phyloP scores from a whole-genome alignment of 1,284 basidiomycete species.

The Ceratobasidium sp. region DNA sequence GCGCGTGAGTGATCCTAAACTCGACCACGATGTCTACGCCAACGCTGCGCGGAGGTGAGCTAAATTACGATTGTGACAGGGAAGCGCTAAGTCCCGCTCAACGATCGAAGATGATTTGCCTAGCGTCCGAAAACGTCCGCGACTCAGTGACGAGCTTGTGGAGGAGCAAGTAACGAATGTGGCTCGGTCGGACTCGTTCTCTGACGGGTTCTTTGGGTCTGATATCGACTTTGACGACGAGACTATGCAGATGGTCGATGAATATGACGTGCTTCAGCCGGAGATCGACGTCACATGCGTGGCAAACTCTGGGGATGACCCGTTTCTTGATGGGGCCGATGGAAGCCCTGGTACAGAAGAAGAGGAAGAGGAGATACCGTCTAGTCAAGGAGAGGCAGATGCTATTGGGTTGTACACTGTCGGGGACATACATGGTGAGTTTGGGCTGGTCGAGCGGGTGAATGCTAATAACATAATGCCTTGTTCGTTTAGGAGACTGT shows the following conservation, averaged over 20 bases:
- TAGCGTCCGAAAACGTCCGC: constrained; percentile 26
- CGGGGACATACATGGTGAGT: constrained; percentile 14
- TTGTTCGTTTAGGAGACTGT: constrained; percentile 1
- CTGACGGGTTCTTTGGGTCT: constrained; percentile 37
- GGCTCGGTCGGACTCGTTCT: constrained; percentile 36
- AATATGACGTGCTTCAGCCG: constrained; percentile 33
- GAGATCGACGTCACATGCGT: constrained; percentile 7
- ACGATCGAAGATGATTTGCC: constrained; percentile 8
- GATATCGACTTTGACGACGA: constrained; percentile 41
- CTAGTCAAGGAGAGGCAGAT: constrained; percentile 39
- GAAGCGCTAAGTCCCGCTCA: constrained; percentile 8
- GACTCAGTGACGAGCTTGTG: constrained; percentile 22
- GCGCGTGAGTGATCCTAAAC: constrained; percentile 33
- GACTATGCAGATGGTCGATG: constrained; percentile 32
- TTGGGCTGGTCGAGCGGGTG: not conserved
- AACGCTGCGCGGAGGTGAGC: constrained; percentile 34
- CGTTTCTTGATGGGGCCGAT: constrained; percentile 9
- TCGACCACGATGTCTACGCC: constrained; percentile 31
- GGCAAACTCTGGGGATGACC: constrained; percentile 27
- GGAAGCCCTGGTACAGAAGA: constrained; percentile 1
- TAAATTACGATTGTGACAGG: not conserved
- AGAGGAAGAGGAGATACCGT: constrained; percentile 35
- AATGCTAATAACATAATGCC: not conserved
- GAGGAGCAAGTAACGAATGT: constrained; percentile 2
- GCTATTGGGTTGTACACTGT: constrained; percentile 1